Percentiles rank a stretch among this genome's conserved stretches.
phyloP scores from a whole-genome alignment of 768 basidiomycete genomes.

The Xerocomellus dryophilus region DNA sequence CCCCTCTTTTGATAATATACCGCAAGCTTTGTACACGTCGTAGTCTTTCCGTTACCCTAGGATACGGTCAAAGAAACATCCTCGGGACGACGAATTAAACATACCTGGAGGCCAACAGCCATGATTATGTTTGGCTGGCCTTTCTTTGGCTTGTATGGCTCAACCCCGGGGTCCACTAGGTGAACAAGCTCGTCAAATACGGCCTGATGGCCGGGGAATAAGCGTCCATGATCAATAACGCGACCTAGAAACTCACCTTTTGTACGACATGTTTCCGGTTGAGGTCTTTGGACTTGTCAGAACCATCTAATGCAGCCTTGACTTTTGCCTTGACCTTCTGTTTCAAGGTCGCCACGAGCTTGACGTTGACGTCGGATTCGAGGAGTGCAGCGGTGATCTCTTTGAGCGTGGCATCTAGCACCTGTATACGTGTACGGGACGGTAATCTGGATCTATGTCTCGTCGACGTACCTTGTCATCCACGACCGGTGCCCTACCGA shows the following conservation, averaged over 20 bases:
- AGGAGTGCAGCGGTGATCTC: constrained; percentile 92
- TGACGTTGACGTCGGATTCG: constrained; percentile 98
- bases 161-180: constrained; percentile 92
- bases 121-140: constrained; percentile 93
- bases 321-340: constrained; percentile 90
- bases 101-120: constrained; percentile 93
- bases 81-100: constrained; percentile 16
- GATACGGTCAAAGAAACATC: constrained; percentile 1
- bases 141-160: constrained; percentile 95
- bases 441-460: background rate
- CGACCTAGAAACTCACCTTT: constrained; percentile 51
- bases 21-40: constrained; percentile 97
- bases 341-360: constrained; percentile 82
- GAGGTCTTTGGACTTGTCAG: constrained; percentile 72
- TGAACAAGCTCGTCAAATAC: constrained; percentile 96
- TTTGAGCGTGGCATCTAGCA: constrained; percentile 90
- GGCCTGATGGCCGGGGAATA: constrained; percentile 49
- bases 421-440: constrained; percentile 44
- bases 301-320: constrained; percentile 70
- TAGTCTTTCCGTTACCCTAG: constrained; percentile 97
- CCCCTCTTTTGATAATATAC: constrained; percentile 97
- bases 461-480: constrained; percentile 76
- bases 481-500: constrained; percentile 80
- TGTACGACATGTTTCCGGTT: constrained; percentile 89
- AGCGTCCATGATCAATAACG: background rate